These are phyloP conservation scores for Santalum album DNA, from an alignment of 164 flowering plant species.

Conservation along the genomic window DNA sequence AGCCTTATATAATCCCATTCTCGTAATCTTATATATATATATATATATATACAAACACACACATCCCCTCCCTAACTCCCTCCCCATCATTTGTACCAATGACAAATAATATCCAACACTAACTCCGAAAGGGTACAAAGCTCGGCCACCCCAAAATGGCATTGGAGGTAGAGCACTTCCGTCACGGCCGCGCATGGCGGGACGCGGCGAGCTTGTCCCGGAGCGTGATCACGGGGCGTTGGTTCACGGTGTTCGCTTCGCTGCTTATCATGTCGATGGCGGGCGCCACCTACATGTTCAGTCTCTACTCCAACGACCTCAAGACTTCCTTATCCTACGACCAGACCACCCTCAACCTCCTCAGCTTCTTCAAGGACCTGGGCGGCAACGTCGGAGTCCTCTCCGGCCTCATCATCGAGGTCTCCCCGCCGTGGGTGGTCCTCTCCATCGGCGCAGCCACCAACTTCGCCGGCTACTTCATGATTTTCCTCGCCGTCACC, in stretches of 20 bases:
- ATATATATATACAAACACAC: too few species aligned
- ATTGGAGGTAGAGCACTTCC: too few species aligned
- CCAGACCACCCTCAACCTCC: constrained; percentile 27
- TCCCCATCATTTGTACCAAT: too few species aligned
- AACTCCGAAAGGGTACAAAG: too few species aligned
- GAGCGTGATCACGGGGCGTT: constrained; percentile 21
- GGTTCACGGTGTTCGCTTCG: constrained; percentile 32
- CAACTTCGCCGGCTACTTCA: constrained; percentile 35
- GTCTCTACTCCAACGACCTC: constrained; percentile 27
- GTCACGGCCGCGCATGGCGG: not conserved
- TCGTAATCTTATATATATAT: too few species aligned
- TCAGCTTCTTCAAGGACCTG: constrained; percentile 29
- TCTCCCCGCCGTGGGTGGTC: constrained; percentile 34
- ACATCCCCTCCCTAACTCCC: too few species aligned
- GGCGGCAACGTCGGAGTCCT: constrained; percentile 28
- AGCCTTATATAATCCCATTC: too few species aligned
- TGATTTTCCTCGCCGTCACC: constrained; percentile 34
- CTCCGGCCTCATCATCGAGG: constrained; percentile 30
- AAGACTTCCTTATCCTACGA: constrained; percentile 25
- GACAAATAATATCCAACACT: too few species aligned
- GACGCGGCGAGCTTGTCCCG: constrained; percentile 1
- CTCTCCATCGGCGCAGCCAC: constrained; percentile 22
- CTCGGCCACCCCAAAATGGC: too few species aligned
- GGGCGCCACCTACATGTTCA: constrained; percentile 32
- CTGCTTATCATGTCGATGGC: constrained; percentile 24